A percentile compares a stretch with the other conserved stretches of the same genome.
phyloP scores from a whole-genome alignment of 129 eudicot genomes.

The Helianthus tuberosus region DNA sequence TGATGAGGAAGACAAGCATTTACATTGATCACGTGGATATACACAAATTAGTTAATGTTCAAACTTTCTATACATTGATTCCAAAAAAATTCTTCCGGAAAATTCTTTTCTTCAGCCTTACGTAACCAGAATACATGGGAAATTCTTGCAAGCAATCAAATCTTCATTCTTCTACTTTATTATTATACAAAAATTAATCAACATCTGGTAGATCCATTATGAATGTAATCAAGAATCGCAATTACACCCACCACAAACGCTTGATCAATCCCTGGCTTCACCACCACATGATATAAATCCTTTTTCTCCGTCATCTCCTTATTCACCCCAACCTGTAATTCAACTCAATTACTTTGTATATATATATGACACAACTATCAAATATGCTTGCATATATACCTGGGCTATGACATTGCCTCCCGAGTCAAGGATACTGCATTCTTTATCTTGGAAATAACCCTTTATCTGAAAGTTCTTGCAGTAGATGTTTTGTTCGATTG shows the following conservation, averaged over 20 bases:
- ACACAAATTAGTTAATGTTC: too few relatives aligned
- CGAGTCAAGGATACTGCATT: conserved; percentile 62
- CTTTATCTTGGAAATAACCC: conserved; percentile 68
- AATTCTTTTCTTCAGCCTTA: conserved; percentile 21
- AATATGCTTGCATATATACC: conserved; percentile 29
- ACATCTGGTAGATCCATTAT: conserved; percentile 78
- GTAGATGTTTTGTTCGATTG: conserved; percentile 45
- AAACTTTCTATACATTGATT: too few relatives aligned
- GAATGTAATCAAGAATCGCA: conserved; percentile 85
- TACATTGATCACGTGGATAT: too few relatives aligned
- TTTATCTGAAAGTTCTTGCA: conserved; percentile 47
- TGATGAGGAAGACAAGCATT: too few relatives aligned
- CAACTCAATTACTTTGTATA: too few relatives aligned
- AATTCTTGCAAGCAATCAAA: neutral
- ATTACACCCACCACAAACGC: conserved; percentile 90
- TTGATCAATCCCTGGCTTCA: conserved; percentile 87
- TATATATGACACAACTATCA: too few relatives aligned
- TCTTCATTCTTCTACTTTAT: too few relatives aligned
- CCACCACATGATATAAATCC: conserved; percentile 68
- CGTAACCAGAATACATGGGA: conserved; percentile 3
- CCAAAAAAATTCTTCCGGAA: neutral
- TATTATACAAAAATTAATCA: too few relatives aligned
- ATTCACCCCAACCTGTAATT: conserved; percentile 54
- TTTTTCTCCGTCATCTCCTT: conserved; percentile 52
- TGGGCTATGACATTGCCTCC: conserved; percentile 58